Base-by-base conservation (phyloP, 495 filamentous ascomycete species). In the Halenospora varia region DNA sequence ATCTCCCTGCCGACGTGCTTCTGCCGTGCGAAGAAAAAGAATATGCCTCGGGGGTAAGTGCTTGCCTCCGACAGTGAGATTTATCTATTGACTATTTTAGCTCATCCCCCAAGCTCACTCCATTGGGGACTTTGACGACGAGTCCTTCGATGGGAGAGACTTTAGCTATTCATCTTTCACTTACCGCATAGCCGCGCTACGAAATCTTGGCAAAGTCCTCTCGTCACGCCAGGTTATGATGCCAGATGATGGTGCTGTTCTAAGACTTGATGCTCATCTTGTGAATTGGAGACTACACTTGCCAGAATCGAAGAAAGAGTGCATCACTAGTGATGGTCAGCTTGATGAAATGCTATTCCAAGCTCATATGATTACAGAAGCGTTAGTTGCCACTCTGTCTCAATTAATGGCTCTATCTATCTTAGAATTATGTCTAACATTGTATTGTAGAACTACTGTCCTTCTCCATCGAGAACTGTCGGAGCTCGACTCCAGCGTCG, bases 301-400 rank as follows among this genome's bases (percentile, higher is more conserved):
- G 6, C 91, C 92, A 0, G 75, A 81, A 40, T 77, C 77, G n/a
- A 95, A 95, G 71, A 77, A 77, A 53, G 82, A 88, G 56, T 79
- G 90, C 29, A 72, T 93, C 53, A 80, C 80, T 40, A 79, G 81
- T 56, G 81, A 87, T 56, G 80, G 85, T 25, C 75, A 84, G 29
- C 78, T 92, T 10, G 91, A 96, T 65, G 89, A 95, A 73, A 87
- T 96, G 80, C 83, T 96, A 74, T 95, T 96, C 75, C 90, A 96
- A 66, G 90, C 90, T 10, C 87, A 87, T 54, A 91, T 94, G 83
- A 85, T 94, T 50, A 81, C 87, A 25, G 82, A 89, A 66, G 86
- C 82, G 71, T 81, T 69, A 64, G 77, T 70, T 10, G n/a, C 29
- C 29, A 18, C 10, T n/a, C n/a, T n/a, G n/a, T n/a, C n/a, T n/a